Evolutionary conservation across 495 filamentous ascomycete genomes (phyloP).

Genomic region (Daldinia grandis): DNA sequence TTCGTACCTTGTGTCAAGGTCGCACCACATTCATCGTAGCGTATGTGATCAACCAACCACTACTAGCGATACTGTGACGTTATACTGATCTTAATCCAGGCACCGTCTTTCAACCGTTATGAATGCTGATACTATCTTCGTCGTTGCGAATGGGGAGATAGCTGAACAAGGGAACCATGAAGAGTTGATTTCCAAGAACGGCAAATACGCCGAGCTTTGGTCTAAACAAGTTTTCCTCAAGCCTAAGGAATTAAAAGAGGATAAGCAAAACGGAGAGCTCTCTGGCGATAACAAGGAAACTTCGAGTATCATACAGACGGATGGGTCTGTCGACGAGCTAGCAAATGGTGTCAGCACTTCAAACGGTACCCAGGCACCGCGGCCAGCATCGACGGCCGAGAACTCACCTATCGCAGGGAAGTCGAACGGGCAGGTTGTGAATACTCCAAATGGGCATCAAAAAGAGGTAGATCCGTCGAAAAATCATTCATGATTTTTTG

Average conservation of each 20-base stretch:
- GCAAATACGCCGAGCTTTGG: slow-evolving; percentile 72
- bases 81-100: slow-evolving; percentile 41
- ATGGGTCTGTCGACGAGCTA: slow-evolving; percentile 42
- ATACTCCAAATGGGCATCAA: slow-evolving; percentile 48
- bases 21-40: slow-evolving; percentile 71
- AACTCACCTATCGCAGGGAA: slow-evolving; percentile 25
- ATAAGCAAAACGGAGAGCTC: slow-evolving; percentile 31
- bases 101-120: slow-evolving; percentile 76
- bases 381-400: slow-evolving; percentile 9
- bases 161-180: slow-evolving; percentile 72
- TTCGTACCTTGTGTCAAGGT: slow-evolving; percentile 63
- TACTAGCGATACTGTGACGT: not conserved
- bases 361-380: slow-evolving; percentile 14
- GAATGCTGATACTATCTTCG: slow-evolving; percentile 73
- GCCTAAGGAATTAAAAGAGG: slow-evolving; percentile 53
- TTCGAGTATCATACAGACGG: slow-evolving; percentile 36
- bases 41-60: slow-evolving; percentile 52
- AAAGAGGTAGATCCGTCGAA: slow-evolving; percentile 60
- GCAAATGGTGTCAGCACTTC: slow-evolving; percentile 46
- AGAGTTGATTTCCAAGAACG: slow-evolving; percentile 61
- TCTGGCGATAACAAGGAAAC: slow-evolving; percentile 5
- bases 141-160: slow-evolving; percentile 70
- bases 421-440: slow-evolving; percentile 33
- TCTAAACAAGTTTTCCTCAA: slow-evolving; percentile 65
- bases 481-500: slow-evolving; percentile 54